Percentiles rank a stretch among this genome's conserved stretches.
These are phyloP conservation scores for Alternaria conjuncta DNA, from an alignment of 2,329 filamentous ascomycete genomes.

Conservation along the genomic window DNA sequence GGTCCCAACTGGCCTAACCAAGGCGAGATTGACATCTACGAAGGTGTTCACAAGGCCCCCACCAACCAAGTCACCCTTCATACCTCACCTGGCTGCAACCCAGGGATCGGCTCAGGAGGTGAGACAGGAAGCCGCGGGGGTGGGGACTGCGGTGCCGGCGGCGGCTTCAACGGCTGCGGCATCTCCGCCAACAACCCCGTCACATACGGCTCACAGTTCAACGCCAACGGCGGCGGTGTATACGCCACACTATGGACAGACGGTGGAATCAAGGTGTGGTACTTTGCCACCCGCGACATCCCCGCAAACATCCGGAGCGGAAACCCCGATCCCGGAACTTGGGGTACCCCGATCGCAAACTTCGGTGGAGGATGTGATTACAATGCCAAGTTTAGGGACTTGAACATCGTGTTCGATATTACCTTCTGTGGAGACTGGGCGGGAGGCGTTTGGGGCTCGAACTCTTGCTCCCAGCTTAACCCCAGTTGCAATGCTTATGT, in stretches of 20 bases:
- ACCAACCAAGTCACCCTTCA: slow-evolving; percentile 49
- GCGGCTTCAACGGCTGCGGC: slow-evolving; percentile 45
- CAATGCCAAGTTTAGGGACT: slow-evolving; percentile 42
- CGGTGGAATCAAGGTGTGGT: slow-evolving; percentile 56
- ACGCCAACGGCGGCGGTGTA: slow-evolving; percentile 51
- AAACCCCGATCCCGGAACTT: slow-evolving; percentile 50
- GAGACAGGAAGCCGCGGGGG: slow-evolving; percentile 37
- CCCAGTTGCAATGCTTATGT: slow-evolving; percentile 49
- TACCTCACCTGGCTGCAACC: slow-evolving; percentile 43
- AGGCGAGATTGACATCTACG: slow-evolving; percentile 46
- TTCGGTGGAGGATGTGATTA: slow-evolving; percentile 46
- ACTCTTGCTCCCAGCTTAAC: slow-evolving; percentile 37
- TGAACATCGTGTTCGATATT: slow-evolving; percentile 56
- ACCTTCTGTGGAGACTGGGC: slow-evolving; percentile 65
- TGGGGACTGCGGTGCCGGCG: slow-evolving; percentile 46
- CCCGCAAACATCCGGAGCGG: slow-evolving; percentile 51
- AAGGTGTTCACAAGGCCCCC: slow-evolving; percentile 48
- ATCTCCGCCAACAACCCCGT: slow-evolving; percentile 33
- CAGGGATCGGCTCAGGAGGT: slow-evolving; percentile 40
- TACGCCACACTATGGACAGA: slow-evolving; percentile 53
- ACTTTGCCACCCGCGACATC: slow-evolving; percentile 50
- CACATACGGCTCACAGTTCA: slow-evolving; percentile 49
- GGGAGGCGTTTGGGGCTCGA: slow-evolving; percentile 52
- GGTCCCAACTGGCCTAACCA: slow-evolving; percentile 50
- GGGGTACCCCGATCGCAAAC: slow-evolving; percentile 52